Percentiles rank a stretch among this genome's conserved stretches.
Conservation (phyloP, 2,329 filamentous ascomycete genomes). For the Curvularia sp. region DNA sequence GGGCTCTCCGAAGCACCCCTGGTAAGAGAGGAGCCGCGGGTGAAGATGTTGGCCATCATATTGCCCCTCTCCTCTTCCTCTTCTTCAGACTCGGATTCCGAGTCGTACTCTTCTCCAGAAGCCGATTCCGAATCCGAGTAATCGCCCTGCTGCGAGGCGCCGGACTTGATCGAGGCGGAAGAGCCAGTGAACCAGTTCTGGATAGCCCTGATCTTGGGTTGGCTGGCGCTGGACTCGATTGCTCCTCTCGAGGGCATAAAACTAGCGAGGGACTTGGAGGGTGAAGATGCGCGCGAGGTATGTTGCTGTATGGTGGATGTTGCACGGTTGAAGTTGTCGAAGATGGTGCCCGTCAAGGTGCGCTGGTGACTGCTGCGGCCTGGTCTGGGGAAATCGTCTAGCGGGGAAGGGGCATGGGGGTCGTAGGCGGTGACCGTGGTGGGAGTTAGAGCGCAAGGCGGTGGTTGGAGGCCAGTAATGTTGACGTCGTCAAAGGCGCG, state of each 20-base stretch:
- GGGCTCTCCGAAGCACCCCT: slow-evolving; percentile 33
- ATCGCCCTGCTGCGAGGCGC: slow-evolving; percentile 42
- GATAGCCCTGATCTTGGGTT: slow-evolving; percentile 47
- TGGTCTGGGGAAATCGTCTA: slow-evolving; percentile 36
- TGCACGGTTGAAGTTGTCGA: slow-evolving; percentile 50
- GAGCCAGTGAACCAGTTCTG: slow-evolving; percentile 63
- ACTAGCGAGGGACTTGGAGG: slow-evolving; percentile 50
- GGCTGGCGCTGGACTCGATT: slow-evolving; percentile 42
- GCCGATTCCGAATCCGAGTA: slow-evolving; percentile 42
- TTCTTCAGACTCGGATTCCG: slow-evolving; percentile 31
- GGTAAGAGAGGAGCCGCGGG: slow-evolving; percentile 39
- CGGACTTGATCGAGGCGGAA: slow-evolving; percentile 59
- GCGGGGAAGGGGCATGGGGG: slow-evolving; percentile 41
- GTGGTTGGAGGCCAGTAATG: slow-evolving; percentile 39
- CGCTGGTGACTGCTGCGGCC: slow-evolving; percentile 41
- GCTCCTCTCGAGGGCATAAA: slow-evolving; percentile 48
- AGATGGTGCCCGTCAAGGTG: slow-evolving; percentile 47
- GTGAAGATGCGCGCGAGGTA: slow-evolving; percentile 50
- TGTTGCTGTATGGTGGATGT: slow-evolving; percentile 49
- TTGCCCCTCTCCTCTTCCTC: slow-evolving; percentile 35
- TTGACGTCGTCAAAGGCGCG: slow-evolving; percentile 46
- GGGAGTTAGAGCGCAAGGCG: slow-evolving; percentile 46
- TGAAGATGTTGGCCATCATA: slow-evolving; percentile 48
- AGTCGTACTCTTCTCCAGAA: slow-evolving; percentile 38
- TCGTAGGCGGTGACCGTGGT: slow-evolving; percentile 44